Base-by-base conservation (phyloP, 805 yeast species). In the Myxozyma udenii region DNA sequence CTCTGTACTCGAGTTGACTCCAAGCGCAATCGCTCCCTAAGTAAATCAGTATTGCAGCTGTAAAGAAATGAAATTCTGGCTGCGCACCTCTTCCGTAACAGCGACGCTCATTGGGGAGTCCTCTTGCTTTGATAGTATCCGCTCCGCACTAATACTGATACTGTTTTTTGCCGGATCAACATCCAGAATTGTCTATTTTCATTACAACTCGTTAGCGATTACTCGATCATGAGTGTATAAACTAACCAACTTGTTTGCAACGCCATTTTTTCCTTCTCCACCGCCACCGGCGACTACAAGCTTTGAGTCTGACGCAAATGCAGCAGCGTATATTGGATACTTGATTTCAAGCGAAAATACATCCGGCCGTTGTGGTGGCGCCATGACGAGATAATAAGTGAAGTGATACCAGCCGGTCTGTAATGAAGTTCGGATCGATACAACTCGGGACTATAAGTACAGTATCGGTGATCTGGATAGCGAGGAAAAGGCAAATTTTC, bases 51-150 rank as follows among this genome's bases (percentile, higher is more conserved):
- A 28, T 9, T 28, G 12, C 33, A 28, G 14, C 33, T 9, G 23
- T 19, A 22, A n/a, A 35, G n/a, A n/a, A n/a, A n/a, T n/a, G n/a
- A n/a, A n/a, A n/a, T n/a, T n/a, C n/a, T n/a, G n/a, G n/a, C n/a
- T n/a, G n/a, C 46, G n/a, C 22, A 44, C 58, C 57, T 72, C 64
- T 2, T 69, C 66, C 32, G 74, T 72, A 12, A 78, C 75, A 57
- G 83, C 95, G 44, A 91, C 61, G 42, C 93, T 82, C 64, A 89
- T 87, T 9, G 96, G 96, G n/a, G 89, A 83, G 67, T 90, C 96
- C 59, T 87, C 95, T 46, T 46, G 39, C 35, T 58, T 79, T 75
- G 11, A 37, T 12, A 58, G 28, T 5, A 46, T 30, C 14, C 37
- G 44, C 36, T 49, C 57, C 19, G 37, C 37, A 14, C n/a, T 30